A percentile compares a stretch with the other conserved stretches of the same genome.
phyloP scores from a whole-genome alignment of 1,284 basidiomycete species.

The Hymenochaete sp. region DNA sequence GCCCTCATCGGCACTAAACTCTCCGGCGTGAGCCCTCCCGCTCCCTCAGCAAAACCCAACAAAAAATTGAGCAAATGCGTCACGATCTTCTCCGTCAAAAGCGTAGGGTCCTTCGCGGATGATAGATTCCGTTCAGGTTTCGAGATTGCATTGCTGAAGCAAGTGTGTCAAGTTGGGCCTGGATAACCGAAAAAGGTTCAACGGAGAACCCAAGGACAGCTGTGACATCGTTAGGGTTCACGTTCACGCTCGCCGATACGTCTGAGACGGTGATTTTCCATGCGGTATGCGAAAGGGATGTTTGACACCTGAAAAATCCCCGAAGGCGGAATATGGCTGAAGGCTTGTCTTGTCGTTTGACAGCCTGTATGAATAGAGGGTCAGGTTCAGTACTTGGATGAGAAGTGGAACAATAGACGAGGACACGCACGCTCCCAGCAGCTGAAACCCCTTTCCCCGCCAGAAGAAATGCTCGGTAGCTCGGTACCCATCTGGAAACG shows the following conservation, averaged over 20 bases:
- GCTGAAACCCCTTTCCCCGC: conserved; percentile 82
- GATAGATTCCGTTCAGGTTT: too few relatives aligned
- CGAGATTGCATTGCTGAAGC: conserved; percentile 32
- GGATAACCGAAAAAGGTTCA: conserved; percentile 55
- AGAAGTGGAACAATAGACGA: neutral
- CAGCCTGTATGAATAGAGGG: conserved; percentile 42
- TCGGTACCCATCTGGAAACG: conserved; percentile 84
- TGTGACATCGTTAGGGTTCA: conserved; percentile 34
- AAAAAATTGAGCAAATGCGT: conserved; percentile 81
- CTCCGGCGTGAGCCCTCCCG: conserved; percentile 45
- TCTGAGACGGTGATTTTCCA: conserved; percentile 33
- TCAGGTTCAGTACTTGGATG: conserved; percentile 2
- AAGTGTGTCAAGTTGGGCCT: conserved; percentile 43
- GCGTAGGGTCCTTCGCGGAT: conserved; percentile 28
- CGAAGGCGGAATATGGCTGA: conserved; percentile 86
- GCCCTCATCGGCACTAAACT: conserved; percentile 66
- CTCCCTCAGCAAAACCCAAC: conserved; percentile 58
- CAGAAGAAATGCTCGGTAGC: conserved; percentile 86
- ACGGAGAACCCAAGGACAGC: conserved; percentile 66
- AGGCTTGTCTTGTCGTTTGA: conserved; percentile 88
- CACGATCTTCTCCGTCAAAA: conserved; percentile 57
- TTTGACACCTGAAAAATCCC: conserved; percentile 47
- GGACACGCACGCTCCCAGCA: conserved; percentile 72
- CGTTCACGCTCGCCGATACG: too few relatives aligned
- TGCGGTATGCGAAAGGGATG: conserved; percentile 42